Evolutionary conservation across 2,329 filamentous ascomycete species (phyloP).

Genomic region (Pleomassaria siparia): DNA sequence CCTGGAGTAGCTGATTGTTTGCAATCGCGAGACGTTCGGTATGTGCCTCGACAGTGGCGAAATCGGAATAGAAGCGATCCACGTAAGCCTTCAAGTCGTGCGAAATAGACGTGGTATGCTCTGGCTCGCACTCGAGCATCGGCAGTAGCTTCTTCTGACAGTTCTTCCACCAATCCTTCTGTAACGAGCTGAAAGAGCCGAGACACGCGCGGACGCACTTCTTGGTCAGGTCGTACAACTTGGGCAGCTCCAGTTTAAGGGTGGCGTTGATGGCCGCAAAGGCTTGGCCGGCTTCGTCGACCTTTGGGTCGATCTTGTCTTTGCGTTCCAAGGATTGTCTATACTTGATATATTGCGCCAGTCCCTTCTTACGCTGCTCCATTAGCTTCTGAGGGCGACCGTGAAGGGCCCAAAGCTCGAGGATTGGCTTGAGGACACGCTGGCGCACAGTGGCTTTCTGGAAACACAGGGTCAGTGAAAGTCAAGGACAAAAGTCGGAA

Average conservation of each 20-base stretch:
- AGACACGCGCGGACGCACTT: conserved; percentile 82
- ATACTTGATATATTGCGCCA: conserved; percentile 82
- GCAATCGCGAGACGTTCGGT: conserved; percentile 73
- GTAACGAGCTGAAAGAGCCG: conserved; percentile 80
- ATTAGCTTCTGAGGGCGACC: conserved; percentile 82
- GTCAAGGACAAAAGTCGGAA: conserved; percentile 4
- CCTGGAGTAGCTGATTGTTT: conserved; percentile 67
- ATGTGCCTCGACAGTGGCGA: conserved; percentile 72
- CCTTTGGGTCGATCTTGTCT: conserved; percentile 85
- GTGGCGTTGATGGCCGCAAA: conserved; percentile 92
- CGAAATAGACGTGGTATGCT: conserved; percentile 52
- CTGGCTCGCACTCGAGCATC: conserved; percentile 62
- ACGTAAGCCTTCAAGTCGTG: conserved; percentile 74
- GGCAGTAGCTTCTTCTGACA: conserved; percentile 82
- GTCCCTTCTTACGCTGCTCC: conserved; percentile 91
- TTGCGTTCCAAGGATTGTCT: conserved; percentile 75
- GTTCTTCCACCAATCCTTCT: conserved; percentile 78
- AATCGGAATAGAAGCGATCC: conserved; percentile 76
- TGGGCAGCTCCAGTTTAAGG: conserved; percentile 87
- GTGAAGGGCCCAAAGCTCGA: conserved; percentile 75
- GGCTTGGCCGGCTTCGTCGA: conserved; percentile 79
- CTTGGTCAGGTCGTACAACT: conserved; percentile 78
- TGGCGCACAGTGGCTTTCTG: conserved; percentile 69
- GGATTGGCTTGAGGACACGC: conserved; percentile 82
- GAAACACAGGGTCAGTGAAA: conserved; percentile 15